Evolutionary conservation across 1,284 basidiomycete species (phyloP).

Genomic region (Hymenochaete sp.): DNA sequence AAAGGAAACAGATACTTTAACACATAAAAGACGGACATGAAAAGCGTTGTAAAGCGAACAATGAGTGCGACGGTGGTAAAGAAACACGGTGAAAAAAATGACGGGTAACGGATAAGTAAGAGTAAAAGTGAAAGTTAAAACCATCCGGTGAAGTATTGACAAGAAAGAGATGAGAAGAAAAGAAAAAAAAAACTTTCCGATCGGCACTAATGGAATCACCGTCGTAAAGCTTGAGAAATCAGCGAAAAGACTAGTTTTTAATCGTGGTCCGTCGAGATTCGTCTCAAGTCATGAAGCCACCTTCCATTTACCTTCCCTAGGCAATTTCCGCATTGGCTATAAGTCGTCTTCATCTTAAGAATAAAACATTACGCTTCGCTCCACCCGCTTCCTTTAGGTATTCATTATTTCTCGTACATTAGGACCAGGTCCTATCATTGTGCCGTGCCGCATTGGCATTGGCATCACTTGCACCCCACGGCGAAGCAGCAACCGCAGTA

Average conservation of each 20-base stretch:
- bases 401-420: background rate
- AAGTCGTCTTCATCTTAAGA: slow-evolving; percentile 15
- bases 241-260: slow-evolving; percentile 2
- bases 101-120: slow-evolving; percentile 2
- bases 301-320: background rate
- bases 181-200: slow-evolving; percentile 5
- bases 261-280: slow-evolving; percentile 16
- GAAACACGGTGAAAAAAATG: slow-evolving; percentile 5
- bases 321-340: slow-evolving; percentile 1
- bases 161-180: slow-evolving; percentile 17
- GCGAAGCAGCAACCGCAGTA: slow-evolving; percentile 26
- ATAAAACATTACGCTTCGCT: slow-evolving; percentile 11
- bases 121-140: slow-evolving; percentile 2
- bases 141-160: slow-evolving; percentile 15
- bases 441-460: slow-evolving; percentile 10
- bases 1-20: slow-evolving; percentile 17
- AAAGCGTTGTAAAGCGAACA: slow-evolving; percentile 5
- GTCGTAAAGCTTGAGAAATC: background rate
- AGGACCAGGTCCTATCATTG: slow-evolving; percentile 18
- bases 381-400: background rate
- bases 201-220: background rate
- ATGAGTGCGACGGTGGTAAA: slow-evolving; percentile 15
- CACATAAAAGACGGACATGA: slow-evolving; percentile 17
- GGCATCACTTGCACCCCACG: slow-evolving; percentile 61
- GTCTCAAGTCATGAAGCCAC: slow-evolving; percentile 11